Evolutionary conservation across 257 asterid species (phyloP).

Genomic region (Solanum etuberosum): DNA sequence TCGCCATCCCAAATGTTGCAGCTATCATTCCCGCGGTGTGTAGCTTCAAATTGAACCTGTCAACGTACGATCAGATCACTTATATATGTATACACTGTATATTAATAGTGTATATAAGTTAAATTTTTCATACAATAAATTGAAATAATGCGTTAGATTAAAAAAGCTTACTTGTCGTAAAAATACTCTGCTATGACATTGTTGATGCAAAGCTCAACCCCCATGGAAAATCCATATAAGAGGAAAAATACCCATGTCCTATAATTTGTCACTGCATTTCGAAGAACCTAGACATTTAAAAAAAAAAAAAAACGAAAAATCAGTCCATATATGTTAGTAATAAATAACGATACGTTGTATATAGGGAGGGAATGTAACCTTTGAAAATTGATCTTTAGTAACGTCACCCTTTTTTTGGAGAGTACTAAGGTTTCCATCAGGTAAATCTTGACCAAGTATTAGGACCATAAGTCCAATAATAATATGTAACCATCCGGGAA

Average conservation of each 20-base stretch:
- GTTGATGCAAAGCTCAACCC: constrained; percentile 32
- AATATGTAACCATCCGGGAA: constrained; percentile 48
- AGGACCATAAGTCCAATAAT: constrained; percentile 33
- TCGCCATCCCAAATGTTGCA: constrained; percentile 38
- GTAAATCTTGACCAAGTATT: constrained; percentile 47
- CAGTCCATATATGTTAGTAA: background rate
- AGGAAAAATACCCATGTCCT: constrained; percentile 6
- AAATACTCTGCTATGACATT: constrained; percentile 45
- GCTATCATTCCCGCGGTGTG: constrained; percentile 33
- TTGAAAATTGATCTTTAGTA: constrained; percentile 31
- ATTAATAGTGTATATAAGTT: background rate
- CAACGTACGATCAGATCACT: background rate
- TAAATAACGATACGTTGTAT: background rate
- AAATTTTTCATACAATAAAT: background rate
- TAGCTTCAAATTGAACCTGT: constrained; percentile 29
- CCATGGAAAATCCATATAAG: constrained; percentile 40
- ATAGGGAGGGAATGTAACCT: background rate
- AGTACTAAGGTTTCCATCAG: constrained; percentile 48
- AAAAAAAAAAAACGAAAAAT: background rate
- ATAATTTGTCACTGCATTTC: constrained; percentile 30
- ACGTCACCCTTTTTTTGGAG: constrained; percentile 41
- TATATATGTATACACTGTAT: background rate
- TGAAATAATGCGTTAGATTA: background rate
- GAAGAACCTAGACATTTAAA: constrained; percentile 20
- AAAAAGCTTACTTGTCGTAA: constrained; percentile 26